Evolutionary conservation across 495 filamentous ascomycete species (phyloP), one percentile per base, ranked within the genome.

Genomic region (Trichoderma virens): DNA sequence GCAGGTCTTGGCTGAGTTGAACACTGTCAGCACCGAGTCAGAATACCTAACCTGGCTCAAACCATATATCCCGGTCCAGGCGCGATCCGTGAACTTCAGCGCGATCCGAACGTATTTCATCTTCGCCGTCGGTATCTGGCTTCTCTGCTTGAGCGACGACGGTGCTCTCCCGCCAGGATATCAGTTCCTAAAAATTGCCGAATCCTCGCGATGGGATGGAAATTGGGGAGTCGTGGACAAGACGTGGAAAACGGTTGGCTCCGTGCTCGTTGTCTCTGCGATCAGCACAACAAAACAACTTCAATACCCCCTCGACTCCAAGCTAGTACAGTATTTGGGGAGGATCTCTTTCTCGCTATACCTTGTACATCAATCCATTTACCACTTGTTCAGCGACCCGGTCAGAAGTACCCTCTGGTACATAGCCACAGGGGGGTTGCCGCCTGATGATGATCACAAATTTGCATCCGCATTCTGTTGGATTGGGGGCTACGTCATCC

Each of bases 311-410:
- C 51, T 56, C 23, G 30, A 56, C 25, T 30, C 51, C 51, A 30
- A 56, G 51, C 25, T n/a, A 28, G 51, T 56, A 31, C 25, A 56
- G 51, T 56, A 56, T 56, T 18, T 56, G 23, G 51, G 51, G 25
- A 56, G 25, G 51, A 56, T 56, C 5, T 56, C 51, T 31, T 56
- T 56, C 25, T 56, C 51, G 51, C 25, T 56, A 30, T 56, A 56
- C 25, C 51, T 56, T 9, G 51, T 56, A 30, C 51, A 56, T 56
- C 51, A 56, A 30, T 28, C 51, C 51, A 56, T 56, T 25, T 56
- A 56, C 27, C 51, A 56, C 51, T 56, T 56, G 51, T n/a, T 56
- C 51, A 30, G 51, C 51, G 51, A 56, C 25, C 51, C 51, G 11
- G 51, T 56, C 25, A 56, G 20, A 31, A 30, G 30, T 28, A 16